Evolutionary conservation across 2,329 filamentous ascomycete species (phyloP).

Genomic region (Westerdykella aurantiaca): DNA sequence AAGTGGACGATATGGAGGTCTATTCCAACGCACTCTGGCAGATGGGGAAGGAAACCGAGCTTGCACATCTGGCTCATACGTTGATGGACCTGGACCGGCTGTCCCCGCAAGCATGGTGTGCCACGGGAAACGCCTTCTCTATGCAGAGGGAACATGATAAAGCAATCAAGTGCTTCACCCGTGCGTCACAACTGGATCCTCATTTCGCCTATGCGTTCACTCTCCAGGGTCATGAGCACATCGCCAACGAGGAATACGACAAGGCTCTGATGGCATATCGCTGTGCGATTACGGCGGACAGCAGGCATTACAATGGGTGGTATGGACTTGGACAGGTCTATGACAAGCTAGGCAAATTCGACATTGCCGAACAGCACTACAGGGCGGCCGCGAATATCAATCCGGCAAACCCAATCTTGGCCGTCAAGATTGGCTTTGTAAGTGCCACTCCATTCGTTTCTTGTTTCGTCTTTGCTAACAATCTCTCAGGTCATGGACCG

Average conservation of each 20-base stretch:
- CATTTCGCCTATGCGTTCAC: constrained; percentile 95
- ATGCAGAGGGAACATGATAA: constrained; percentile 89
- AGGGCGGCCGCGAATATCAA: constrained; percentile 83
- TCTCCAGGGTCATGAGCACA: constrained; percentile 90
- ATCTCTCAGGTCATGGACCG: constrained; percentile 60
- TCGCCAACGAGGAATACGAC: constrained; percentile 94
- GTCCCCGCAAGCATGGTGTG: constrained; percentile 93
- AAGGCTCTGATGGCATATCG: constrained; percentile 87
- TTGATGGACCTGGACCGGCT: constrained; percentile 80
- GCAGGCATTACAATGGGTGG: constrained; percentile 95
- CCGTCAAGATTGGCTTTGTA: constrained; percentile 87
- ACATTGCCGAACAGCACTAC: constrained; percentile 89
- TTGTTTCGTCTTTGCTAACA: background rate
- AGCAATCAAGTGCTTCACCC: constrained; percentile 87
- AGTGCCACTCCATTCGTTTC: constrained; percentile 10
- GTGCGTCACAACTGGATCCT: constrained; percentile 83
- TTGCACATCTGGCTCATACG: constrained; percentile 88
- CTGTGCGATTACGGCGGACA: constrained; percentile 76
- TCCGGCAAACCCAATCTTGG: constrained; percentile 84
- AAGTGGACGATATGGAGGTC: constrained; percentile 92
- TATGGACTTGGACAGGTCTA: constrained; percentile 81
- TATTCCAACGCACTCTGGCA: constrained; percentile 99
- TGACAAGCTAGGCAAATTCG: constrained; percentile 83
- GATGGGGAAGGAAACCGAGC: constrained; percentile 81
- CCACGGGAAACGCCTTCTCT: constrained; percentile 90